phyloP scores from a whole-genome alignment of 768 basidiomycete genomes.

The Amanita phalloides region DNA sequence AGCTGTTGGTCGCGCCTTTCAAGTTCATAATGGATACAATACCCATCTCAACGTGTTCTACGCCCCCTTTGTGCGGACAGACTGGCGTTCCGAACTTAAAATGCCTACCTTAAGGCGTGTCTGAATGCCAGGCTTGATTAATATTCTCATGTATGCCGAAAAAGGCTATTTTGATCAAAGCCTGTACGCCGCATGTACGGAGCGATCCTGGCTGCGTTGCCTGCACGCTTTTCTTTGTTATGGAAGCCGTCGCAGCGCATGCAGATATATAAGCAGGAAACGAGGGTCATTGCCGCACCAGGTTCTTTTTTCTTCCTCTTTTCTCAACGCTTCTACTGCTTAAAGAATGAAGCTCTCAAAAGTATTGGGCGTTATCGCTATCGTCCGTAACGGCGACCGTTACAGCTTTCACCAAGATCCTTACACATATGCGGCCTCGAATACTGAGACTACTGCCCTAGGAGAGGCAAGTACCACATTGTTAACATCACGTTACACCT shows the following conservation, averaged over 20 bases:
- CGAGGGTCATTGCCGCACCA: slow-evolving; percentile 12
- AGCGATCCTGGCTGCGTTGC: slow-evolving; percentile 4
- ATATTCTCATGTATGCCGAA: slow-evolving; percentile 3
- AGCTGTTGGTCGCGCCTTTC: neutral
- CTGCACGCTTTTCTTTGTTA: slow-evolving; percentile 6
- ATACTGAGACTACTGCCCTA: slow-evolving; percentile 65
- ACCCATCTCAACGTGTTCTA: neutral
- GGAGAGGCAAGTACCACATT: slow-evolving; percentile 42
- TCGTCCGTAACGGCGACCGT: slow-evolving; percentile 75
- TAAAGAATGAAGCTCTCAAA: slow-evolving; percentile 34
- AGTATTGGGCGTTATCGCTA: slow-evolving; percentile 69
- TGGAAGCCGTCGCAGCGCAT: neutral
- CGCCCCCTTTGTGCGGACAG: neutral
- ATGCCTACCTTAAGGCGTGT: slow-evolving; percentile 2
- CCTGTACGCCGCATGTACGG: slow-evolving; percentile 5
- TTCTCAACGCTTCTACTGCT: slow-evolving; percentile 7
- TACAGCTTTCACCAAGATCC: slow-evolving; percentile 63
- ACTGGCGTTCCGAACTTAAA: slow-evolving; percentile 3
- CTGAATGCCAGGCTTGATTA: neutral
- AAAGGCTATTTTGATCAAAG: slow-evolving; percentile 4
- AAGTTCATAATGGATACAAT: neutral
- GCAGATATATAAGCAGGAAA: slow-evolving; percentile 3
- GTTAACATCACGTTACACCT: neutral
- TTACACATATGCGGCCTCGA: slow-evolving; percentile 46
- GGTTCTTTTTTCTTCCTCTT: slow-evolving; percentile 12